Percentiles rank a stretch among this genome's conserved stretches.
These are phyloP conservation scores for Ceratocystis eucalypticola DNA, from an alignment of 2,329 filamentous ascomycete species.

Conservation along the genomic window DNA sequence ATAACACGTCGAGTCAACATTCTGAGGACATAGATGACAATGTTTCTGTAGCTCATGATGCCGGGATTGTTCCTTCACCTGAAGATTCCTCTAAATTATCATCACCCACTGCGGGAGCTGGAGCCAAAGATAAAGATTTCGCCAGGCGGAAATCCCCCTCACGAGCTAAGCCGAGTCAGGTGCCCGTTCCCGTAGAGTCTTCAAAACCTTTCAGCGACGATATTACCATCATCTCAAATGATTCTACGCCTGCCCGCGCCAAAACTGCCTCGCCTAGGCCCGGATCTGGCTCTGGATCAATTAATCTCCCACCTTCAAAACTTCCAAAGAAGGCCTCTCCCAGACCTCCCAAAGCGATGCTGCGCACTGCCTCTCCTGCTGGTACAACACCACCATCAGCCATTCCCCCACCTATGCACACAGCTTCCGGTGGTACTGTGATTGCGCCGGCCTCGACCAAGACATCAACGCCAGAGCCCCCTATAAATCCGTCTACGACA, in stretches of 20 bases:
- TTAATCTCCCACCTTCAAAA: constrained; percentile 15
- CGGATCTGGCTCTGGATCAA: neutral
- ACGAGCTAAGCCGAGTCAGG: neutral
- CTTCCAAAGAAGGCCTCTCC: constrained; percentile 17
- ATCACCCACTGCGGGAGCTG: constrained; percentile 2
- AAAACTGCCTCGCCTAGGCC: constrained; percentile 16
- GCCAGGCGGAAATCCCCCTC: neutral
- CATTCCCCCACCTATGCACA: constrained; percentile 13
- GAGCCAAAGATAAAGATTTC: neutral
- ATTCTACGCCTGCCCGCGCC: neutral
- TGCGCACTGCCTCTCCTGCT: constrained; percentile 9
- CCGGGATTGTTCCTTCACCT: constrained; percentile 26
- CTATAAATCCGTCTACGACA: neutral
- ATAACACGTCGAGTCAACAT: constrained; percentile 34
- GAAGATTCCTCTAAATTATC: constrained; percentile 23
- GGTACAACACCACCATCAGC: neutral
- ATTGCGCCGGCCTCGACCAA: neutral
- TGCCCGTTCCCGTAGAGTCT: constrained; percentile 11
- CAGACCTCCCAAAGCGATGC: constrained; percentile 6
- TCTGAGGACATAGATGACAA: constrained; percentile 22
- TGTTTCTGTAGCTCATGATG: constrained; percentile 6
- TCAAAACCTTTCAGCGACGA: neutral
- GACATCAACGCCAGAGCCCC: neutral
- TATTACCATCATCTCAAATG: neutral
- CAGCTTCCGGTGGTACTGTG: constrained; percentile 12